Evolutionary conservation across 2,329 filamentous ascomycete genomes (phyloP).

Genomic region (Colletotrichum sp.): DNA sequence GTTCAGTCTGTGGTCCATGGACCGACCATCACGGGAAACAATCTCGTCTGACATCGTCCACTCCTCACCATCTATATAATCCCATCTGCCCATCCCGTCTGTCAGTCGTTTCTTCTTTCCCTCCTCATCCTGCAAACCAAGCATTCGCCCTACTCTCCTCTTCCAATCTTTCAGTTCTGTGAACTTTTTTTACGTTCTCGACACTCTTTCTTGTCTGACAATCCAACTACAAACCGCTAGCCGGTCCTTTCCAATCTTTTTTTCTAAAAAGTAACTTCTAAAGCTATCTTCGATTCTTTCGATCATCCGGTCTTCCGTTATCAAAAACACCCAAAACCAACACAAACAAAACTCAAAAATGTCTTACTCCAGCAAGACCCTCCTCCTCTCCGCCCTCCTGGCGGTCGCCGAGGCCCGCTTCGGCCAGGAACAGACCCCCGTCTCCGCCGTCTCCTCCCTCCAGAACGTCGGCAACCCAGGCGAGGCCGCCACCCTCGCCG

Average conservation of each 20-base stretch:
- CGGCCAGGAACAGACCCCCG: slow-evolving; percentile 66
- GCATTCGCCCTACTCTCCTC: slow-evolving; percentile 28
- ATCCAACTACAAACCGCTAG: slow-evolving; percentile 24
- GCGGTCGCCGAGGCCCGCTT: slow-evolving; percentile 61
- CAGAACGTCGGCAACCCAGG: slow-evolving; percentile 61
- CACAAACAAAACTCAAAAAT: slow-evolving; percentile 33
- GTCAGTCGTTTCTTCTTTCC: neutral
- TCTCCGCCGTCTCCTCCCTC: slow-evolving; percentile 58
- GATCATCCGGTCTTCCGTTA: neutral
- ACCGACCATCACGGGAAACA: neutral
- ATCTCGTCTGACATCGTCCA: neutral
- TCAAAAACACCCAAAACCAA: neutral
- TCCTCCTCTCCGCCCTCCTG: slow-evolving; percentile 45
- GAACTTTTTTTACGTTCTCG: slow-evolving; percentile 39
- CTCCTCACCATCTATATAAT: neutral
- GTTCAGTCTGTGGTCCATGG: neutral
- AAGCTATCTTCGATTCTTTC: slow-evolving; percentile 6
- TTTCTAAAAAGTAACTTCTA: neutral
- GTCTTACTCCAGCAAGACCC: slow-evolving; percentile 46
- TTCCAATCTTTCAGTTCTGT: slow-evolving; percentile 39
- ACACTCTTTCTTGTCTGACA: slow-evolving; percentile 25
- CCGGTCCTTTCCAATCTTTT: slow-evolving; percentile 23
- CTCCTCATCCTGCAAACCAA: slow-evolving; percentile 27
- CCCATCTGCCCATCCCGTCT: neutral
- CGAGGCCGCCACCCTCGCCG: slow-evolving; percentile 67